These are phyloP conservation scores for Nannochloropsis salina DNA, from an alignment of 108 stramenopile species.

Conservation along the genomic window DNA sequence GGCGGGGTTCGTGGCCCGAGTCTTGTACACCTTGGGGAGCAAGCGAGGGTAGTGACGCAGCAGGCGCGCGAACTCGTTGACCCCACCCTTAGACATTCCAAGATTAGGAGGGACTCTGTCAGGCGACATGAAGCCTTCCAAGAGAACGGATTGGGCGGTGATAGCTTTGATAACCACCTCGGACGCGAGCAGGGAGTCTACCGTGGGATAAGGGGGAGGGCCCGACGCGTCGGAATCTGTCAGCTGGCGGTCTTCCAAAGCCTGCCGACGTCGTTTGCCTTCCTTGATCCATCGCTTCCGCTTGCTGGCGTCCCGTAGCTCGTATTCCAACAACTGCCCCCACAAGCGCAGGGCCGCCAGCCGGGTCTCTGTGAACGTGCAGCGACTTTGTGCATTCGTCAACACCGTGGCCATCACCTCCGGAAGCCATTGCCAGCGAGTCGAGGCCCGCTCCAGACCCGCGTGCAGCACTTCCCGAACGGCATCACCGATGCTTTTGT, in stretches of 20 bases:
- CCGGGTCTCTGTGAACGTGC: background rate
- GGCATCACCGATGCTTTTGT: background rate
- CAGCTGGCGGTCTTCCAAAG: background rate
- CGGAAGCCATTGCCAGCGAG: background rate
- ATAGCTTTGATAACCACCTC: background rate
- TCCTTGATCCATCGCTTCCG: background rate
- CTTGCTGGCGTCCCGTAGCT: background rate
- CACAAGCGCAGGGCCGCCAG: background rate
- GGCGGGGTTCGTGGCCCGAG: background rate
- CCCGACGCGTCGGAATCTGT: background rate
- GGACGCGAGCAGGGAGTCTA: background rate
- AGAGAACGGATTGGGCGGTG: background rate
- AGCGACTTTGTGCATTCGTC: background rate
- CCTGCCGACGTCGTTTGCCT: background rate
- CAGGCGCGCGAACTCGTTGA: background rate
- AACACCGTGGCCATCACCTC: background rate
- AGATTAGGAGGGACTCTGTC: background rate
- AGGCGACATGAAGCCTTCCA: constrained; percentile 10
- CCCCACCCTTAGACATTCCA: background rate
- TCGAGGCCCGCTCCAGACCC: background rate
- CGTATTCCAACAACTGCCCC: background rate
- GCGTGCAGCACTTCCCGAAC: background rate
- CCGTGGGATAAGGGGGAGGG: background rate
- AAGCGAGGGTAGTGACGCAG: background rate
- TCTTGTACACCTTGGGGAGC: constrained; percentile 2